A percentile compares a stretch with the other conserved stretches of the same genome.
Evolutionary conservation across 768 basidiomycete species (phyloP).

Genomic region (Amyloporia xantha): DNA sequence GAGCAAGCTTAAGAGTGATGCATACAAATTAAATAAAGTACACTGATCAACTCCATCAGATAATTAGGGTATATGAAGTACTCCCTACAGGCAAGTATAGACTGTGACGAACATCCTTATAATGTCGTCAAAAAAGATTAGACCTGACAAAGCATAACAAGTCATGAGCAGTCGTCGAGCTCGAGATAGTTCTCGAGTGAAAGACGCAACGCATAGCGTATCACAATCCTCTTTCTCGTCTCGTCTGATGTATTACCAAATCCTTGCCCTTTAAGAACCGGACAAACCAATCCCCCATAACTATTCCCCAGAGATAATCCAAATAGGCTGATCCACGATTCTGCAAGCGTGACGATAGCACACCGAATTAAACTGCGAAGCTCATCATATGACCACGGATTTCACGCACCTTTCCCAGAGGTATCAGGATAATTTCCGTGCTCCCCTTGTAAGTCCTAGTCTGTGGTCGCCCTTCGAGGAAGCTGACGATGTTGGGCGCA

Average conservation of each 20-base stretch:
- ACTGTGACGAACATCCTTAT: no score
- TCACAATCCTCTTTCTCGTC: conserved; percentile 6
- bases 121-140: no score
- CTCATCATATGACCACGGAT: neutral
- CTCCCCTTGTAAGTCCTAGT: conserved; percentile 41
- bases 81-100: no score
- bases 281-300: conserved; percentile 22
- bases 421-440: conserved; percentile 44
- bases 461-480: conserved; percentile 32
- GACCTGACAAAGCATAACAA: no score
- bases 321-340: conserved; percentile 23
- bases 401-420: conserved; percentile 42
- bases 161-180: no score
- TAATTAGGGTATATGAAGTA: no score
- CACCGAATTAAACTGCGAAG: neutral
- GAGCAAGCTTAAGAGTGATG: no score
- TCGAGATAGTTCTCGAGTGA: no score
- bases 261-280: conserved; percentile 22
- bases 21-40: no score
- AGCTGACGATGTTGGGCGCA: conserved; percentile 40
- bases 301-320: conserved; percentile 25
- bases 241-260: conserved; percentile 14
- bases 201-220: no score
- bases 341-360: conserved; percentile 8
- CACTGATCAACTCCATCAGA: no score